These are phyloP conservation scores for Saccharomycopsis hybrid DNA, from an alignment of 1,139 yeast species.

Conservation along the genomic window DNA sequence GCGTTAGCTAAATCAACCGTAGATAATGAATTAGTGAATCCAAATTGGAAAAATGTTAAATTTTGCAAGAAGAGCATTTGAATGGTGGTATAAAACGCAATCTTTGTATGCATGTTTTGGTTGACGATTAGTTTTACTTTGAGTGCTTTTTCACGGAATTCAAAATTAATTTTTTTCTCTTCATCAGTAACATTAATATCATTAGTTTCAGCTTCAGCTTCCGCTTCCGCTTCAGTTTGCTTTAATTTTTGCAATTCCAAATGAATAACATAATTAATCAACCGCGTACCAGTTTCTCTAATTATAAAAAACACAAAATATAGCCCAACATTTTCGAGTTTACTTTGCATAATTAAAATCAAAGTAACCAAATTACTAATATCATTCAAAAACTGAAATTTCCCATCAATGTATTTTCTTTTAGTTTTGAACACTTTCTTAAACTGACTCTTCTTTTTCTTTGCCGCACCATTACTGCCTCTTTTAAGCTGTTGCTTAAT, in stretches of 20 bases:
- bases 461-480: neutral
- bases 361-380: constrained; percentile 42
- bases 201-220: neutral
- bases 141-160: neutral
- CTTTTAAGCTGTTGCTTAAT: constrained; percentile 4
- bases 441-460: neutral
- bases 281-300: constrained; percentile 26
- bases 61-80: constrained; percentile 48
- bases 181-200: neutral
- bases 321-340: constrained; percentile 63
- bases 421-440: constrained; percentile 23
- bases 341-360: constrained; percentile 63
- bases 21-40: constrained; percentile 88
- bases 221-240: neutral
- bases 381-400: constrained; percentile 34
- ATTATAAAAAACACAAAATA: constrained; percentile 46
- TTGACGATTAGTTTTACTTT: constrained; percentile 2
- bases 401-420: constrained; percentile 16
- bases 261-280: constrained; percentile 8
- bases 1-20: constrained; percentile 88
- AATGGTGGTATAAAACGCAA: constrained; percentile 20
- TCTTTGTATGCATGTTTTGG: constrained; percentile 12
- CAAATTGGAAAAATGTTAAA: constrained; percentile 76
- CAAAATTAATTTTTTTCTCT: neutral
- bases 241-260: constrained; percentile 4